Base-by-base conservation (phyloP, 345 rosid species). In the Heritiera fomes region DNA sequence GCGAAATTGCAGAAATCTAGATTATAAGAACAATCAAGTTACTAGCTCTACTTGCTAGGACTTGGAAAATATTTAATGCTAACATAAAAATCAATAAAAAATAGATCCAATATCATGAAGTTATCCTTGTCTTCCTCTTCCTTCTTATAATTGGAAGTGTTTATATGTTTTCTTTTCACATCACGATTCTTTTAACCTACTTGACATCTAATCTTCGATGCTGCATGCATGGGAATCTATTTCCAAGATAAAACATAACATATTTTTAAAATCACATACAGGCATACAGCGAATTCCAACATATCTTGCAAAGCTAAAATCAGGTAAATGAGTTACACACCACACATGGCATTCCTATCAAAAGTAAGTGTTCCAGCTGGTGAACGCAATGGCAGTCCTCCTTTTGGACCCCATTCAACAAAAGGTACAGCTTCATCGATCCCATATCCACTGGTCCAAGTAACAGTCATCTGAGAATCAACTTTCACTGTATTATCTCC, bases 371-470 rank as follows among this genome's bases (percentile, higher is more conserved):
- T 92, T n/a, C 89, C 89, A 75, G 94, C 93, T 12, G 89, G 91
- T 20, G 92, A 86, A 60, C 55, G 87, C 41, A 45, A 71, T 58
- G 0, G 81, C 45, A 80, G 83, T 58, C 83, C 84, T 83, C 88
- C 90, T 79, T 87, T 86, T 10, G 50, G 77, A 59, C 90, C 86
- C 97, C 97, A 90, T 81, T 92, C 88, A 40, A 90, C 89, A 77
- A 92, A 84, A 52, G 94, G 92, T 71, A 86, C 89, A 8, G 92
- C 93, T 77, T 82, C 79, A 78, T 52, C 81, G 3, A 84, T 86
- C 46, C 85, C 90, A 77, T 92, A 90, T 56, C 97, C 94, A 80
- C 94, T 92, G 30, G 93, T 90, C 97, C 93, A 92, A 71, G 94
- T 92, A 41, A 92, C 85, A 17, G 94, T 89, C 94, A 92, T 92